A percentile compares a stretch with the other conserved stretches of the same genome.
phyloP scores from a whole-genome alignment of 768 basidiomycete genomes.

The Phaeotremella fagi region DNA sequence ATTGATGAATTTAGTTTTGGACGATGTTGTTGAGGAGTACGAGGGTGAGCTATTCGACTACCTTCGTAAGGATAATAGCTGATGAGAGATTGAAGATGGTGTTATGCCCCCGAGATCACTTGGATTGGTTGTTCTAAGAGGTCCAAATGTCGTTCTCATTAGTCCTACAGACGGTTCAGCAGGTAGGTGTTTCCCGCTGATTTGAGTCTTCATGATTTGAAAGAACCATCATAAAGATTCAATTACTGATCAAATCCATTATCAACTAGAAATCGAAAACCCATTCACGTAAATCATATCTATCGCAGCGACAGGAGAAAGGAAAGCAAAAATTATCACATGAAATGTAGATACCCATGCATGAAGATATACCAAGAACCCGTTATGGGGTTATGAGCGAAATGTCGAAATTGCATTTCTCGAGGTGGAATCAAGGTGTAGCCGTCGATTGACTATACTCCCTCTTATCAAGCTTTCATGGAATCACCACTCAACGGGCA shows the following conservation, averaged over 20 bases:
- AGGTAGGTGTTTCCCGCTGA: slow-evolving; percentile 33
- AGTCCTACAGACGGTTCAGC: slow-evolving; percentile 94
- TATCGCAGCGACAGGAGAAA: not conserved
- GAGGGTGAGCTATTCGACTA: slow-evolving; percentile 54
- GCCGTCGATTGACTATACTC: not conserved
- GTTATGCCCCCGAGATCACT: slow-evolving; percentile 53
- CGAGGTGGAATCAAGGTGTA: not conserved
- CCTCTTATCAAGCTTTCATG: not conserved
- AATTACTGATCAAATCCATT: no score
- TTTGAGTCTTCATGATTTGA: not conserved
- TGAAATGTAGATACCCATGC: not conserved
- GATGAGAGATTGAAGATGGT: slow-evolving; percentile 45
- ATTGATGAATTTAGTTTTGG: slow-evolving; percentile 90
- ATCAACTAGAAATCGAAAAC: slow-evolving; percentile 44
- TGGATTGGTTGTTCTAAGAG: slow-evolving; percentile 83
- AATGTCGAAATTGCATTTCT: not conserved
- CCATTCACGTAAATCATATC: slow-evolving; percentile 29
- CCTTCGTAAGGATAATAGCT: slow-evolving; percentile 1
- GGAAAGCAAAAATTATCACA: not conserved
- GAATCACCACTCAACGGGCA: no score
- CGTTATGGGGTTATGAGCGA: not conserved
- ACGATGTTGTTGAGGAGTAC: slow-evolving; percentile 83
- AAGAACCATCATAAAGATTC: no score
- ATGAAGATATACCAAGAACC: not conserved
- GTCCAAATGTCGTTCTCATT: slow-evolving; percentile 87